Evolutionary conservation across 139 green algal genomes (phyloP).

Genomic region (Pseudopediastrum boryanum): DNA sequence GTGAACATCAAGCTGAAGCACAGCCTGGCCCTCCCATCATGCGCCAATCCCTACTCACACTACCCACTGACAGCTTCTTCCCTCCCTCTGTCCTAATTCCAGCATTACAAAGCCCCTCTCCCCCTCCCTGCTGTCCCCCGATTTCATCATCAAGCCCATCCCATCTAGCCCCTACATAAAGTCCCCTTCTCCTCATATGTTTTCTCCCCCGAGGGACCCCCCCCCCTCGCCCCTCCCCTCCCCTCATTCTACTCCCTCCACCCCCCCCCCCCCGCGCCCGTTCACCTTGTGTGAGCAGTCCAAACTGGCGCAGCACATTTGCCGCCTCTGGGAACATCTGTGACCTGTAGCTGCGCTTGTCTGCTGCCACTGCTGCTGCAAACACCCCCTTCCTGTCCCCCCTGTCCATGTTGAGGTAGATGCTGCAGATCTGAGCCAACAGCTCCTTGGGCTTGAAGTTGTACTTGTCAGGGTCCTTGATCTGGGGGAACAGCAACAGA

Average conservation of each 20-base stretch:
- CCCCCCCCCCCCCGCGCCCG: background rate
- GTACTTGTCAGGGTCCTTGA: constrained; percentile 87
- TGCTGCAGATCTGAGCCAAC: constrained; percentile 68
- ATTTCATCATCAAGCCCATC: too few relatives aligned
- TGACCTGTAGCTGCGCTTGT: constrained; percentile 81
- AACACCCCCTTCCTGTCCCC: constrained; percentile 71
- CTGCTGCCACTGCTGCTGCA: constrained; percentile 74
- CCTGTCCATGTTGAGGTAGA: constrained; percentile 87
- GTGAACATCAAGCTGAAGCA: too few relatives aligned
- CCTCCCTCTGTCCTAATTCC: too few relatives aligned
- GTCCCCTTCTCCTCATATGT: too few relatives aligned
- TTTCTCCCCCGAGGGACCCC: too few relatives aligned
- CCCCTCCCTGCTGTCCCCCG: too few relatives aligned
- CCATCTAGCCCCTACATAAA: too few relatives aligned
- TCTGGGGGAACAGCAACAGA: background rate
- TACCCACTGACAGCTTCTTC: too few relatives aligned
- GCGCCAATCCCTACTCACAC: too few relatives aligned
- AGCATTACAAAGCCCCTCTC: too few relatives aligned
- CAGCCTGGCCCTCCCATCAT: too few relatives aligned
- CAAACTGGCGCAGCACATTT: constrained; percentile 58
- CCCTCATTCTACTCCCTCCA: background rate
- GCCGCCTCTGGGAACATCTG: constrained; percentile 77
- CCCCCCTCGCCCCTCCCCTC: background rate
- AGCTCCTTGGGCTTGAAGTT: constrained; percentile 83
- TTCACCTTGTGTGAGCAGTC: constrained; percentile 38